phyloP scores from a whole-genome alignment of 805 yeast species.

The Brettanomyces anomalus region DNA sequence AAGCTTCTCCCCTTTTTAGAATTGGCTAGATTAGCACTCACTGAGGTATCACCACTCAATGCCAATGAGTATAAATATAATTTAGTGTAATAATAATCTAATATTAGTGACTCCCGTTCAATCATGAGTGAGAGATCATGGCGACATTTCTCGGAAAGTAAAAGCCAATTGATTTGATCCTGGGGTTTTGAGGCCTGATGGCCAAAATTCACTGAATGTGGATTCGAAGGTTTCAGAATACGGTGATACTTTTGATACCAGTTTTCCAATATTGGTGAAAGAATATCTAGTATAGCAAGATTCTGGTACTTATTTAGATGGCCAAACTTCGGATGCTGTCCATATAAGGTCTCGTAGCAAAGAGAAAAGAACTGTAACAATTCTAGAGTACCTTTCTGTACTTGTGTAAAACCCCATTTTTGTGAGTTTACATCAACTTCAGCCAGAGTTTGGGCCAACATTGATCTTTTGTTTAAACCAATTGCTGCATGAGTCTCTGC shows the following conservation, averaged over 20 bases:
- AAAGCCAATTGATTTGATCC: constrained; percentile 16
- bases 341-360: constrained; percentile 78
- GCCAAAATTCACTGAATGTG: constrained; percentile 20
- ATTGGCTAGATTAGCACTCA: constrained; percentile 23
- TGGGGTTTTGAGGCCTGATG: constrained; percentile 5
- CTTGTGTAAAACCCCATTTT: constrained; percentile 41
- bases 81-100: constrained; percentile 80
- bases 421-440: constrained; percentile 45
- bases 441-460: constrained; percentile 62
- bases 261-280: constrained; percentile 67
- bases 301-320: constrained; percentile 51
- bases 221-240: constrained; percentile 41
- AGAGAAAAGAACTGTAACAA: constrained; percentile 68
- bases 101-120: constrained; percentile 62
- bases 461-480: constrained; percentile 70
- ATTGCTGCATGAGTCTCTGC: constrained; percentile 78
- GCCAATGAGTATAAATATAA: constrained; percentile 81
- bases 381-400: constrained; percentile 74
- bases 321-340: constrained; percentile 47
- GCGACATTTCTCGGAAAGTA: constrained; percentile 26
- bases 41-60: constrained; percentile 37
- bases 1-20: constrained; percentile 27
- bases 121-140: constrained; percentile 34
- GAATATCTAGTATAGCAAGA: constrained; percentile 58
- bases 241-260: constrained; percentile 65